Evolutionary conservation across 1,284 basidiomycete genomes (phyloP).

Genomic region (Ustilago shanxiensis): DNA sequence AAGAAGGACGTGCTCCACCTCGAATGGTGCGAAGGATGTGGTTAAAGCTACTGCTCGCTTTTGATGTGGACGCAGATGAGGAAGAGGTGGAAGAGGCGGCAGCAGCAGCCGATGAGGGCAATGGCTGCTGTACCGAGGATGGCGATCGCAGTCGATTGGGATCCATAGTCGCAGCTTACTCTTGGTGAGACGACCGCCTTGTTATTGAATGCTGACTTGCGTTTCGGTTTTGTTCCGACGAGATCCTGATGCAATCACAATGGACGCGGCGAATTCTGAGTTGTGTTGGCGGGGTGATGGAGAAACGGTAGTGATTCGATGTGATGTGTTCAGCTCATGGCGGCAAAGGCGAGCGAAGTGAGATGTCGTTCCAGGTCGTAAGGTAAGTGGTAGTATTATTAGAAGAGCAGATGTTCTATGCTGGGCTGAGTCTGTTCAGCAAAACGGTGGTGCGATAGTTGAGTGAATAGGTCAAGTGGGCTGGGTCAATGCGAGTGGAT

Average conservation of each 20-base stretch:
- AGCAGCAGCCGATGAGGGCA: conserved; percentile 20
- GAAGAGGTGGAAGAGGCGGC: conserved; percentile 12
- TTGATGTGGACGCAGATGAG: conserved; percentile 22
- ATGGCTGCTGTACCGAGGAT: conserved; percentile 17
- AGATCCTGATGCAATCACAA: background rate
- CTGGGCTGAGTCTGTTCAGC: background rate
- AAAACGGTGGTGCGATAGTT: background rate
- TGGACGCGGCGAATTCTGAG: background rate
- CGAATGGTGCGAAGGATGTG: conserved; percentile 48
- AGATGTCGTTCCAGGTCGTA: background rate
- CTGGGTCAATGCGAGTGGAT: background rate
- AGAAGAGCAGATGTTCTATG: background rate
- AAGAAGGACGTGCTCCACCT: conserved; percentile 29
- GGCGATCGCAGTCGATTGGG: conserved; percentile 39
- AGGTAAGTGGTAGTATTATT: too few species aligned
- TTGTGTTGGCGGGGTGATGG: background rate
- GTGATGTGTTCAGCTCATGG: background rate
- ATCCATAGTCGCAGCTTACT: conserved; percentile 21
- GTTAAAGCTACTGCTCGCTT: conserved; percentile 43
- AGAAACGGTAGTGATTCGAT: background rate
- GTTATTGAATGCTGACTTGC: background rate
- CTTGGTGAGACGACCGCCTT: background rate
- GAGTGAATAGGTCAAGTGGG: background rate
- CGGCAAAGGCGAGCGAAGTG: background rate
- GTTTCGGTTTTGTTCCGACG: background rate